Conservation (phyloP, 768 basidiomycete genomes). For the Lentinula boryana region DNA sequence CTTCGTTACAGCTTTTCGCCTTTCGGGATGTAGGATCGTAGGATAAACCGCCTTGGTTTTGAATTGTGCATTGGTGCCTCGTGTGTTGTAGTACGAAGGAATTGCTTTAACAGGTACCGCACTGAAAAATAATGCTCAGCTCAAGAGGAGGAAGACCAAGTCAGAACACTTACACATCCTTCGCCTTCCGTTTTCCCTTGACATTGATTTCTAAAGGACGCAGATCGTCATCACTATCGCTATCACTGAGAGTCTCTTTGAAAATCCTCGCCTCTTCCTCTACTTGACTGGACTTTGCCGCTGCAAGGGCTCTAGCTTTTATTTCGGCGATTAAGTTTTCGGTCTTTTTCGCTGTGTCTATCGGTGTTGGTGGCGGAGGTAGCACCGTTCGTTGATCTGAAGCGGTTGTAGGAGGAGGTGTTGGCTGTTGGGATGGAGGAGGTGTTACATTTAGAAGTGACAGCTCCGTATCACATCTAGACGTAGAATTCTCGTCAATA, state of each 20-base stretch:
- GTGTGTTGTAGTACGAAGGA: neutral
- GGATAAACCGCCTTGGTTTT: constrained; percentile 1
- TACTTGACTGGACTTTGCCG: constrained; percentile 32
- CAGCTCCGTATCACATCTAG: neutral
- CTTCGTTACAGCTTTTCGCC: constrained; percentile 11
- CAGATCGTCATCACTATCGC: constrained; percentile 9
- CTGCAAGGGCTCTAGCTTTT: constrained; percentile 53
- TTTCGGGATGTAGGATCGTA: neutral
- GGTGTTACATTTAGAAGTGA: neutral
- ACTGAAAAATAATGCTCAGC: neutral
- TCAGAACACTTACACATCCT: neutral
- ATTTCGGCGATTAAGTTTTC: constrained; percentile 58
- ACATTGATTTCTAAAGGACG: neutral
- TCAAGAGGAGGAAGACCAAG: neutral
- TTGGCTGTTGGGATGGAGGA: constrained; percentile 6
- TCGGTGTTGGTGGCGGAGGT: constrained; percentile 16
- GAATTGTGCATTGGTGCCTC: neutral
- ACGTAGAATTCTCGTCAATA: neutral
- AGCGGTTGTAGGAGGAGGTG: constrained; percentile 7
- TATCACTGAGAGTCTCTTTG: constrained; percentile 6
- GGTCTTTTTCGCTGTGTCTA: constrained; percentile 36
- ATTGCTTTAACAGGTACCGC: neutral
- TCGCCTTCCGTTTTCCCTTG: constrained; percentile 12
- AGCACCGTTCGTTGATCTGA: neutral
- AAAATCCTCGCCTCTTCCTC: constrained; percentile 29